Percentiles rank a stretch among this genome's conserved stretches.
phyloP scores from a whole-genome alignment of 176 grass and related monocot species.

The Poa annua region DNA sequence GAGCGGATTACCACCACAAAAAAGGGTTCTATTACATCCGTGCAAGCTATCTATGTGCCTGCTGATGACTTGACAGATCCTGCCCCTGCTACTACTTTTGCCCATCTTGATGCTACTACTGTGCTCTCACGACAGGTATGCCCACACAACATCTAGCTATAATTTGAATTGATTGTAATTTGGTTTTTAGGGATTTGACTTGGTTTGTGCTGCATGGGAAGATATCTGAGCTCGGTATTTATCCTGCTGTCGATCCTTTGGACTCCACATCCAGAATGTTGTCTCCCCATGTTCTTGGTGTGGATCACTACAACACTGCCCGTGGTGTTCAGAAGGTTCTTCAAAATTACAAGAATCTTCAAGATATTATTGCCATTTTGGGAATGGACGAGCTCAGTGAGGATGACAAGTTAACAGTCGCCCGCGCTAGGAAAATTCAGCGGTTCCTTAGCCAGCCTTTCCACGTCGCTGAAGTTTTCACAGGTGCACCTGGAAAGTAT shows the following conservation, averaged over 20 bases:
- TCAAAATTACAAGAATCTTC: conserved; percentile 99
- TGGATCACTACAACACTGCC: conserved; percentile 93
- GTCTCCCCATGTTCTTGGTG: conserved; percentile 88
- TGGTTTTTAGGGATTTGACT: conserved; percentile 34
- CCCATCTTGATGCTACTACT: conserved; percentile 98
- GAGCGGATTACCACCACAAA: conserved; percentile 97
- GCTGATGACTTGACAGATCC: conserved; percentile 99
- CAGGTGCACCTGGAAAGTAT: conserved; percentile 91
- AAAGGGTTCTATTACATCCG: conserved; percentile 95
- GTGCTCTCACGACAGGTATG: conserved; percentile 89
- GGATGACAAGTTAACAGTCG: conserved; percentile 90
- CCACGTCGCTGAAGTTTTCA: conserved; percentile 99
- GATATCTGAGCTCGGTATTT: conserved; percentile 98
- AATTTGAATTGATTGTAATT: neutral
- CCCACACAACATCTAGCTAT: neutral
- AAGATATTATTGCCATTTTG: conserved; percentile 99
- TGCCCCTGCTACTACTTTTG: conserved; percentile 93
- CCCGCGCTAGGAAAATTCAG: conserved; percentile 97
- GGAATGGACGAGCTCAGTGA: conserved; percentile 99
- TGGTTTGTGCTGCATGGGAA: conserved; percentile 38
- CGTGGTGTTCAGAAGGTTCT: conserved; percentile 99
- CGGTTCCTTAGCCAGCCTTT: conserved; percentile 94
- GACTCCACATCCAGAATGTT: conserved; percentile 98
- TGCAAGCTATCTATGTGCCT: conserved; percentile 98
- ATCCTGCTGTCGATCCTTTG: conserved; percentile 89